Percentiles rank a stretch among this genome's conserved stretches.
Evolutionary conservation across 495 filamentous ascomycete genomes (phyloP).

Genomic region (Daldinia childiae): DNA sequence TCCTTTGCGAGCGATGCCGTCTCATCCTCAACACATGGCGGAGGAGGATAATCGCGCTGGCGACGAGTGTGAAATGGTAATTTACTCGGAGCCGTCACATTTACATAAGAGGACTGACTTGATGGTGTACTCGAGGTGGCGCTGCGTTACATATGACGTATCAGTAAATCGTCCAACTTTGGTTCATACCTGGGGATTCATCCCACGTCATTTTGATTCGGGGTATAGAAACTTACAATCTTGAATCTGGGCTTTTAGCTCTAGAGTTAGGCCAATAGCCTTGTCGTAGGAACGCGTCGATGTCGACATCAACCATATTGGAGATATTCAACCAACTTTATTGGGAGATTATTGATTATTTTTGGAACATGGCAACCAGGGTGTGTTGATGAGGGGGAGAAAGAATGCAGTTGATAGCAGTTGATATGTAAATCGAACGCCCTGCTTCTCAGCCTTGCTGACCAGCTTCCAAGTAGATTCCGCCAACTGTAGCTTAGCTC

Average conservation of each 20-base stretch:
- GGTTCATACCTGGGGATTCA: neutral
- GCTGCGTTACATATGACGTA: slow-evolving; percentile 28
- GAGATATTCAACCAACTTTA: slow-evolving; percentile 21
- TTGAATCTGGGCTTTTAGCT: slow-evolving; percentile 51
- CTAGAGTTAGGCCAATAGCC: slow-evolving; percentile 57
- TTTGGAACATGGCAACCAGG: slow-evolving; percentile 31
- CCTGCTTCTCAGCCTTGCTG: slow-evolving; percentile 23
- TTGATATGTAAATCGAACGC: slow-evolving; percentile 26
- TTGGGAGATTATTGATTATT: slow-evolving; percentile 18
- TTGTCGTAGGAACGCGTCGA: slow-evolving; percentile 50
- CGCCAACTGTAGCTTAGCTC: slow-evolving; percentile 30
- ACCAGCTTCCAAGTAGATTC: slow-evolving; percentile 6
- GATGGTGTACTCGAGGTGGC: slow-evolving; percentile 19
- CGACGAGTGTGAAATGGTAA: slow-evolving; percentile 19
- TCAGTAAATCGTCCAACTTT: slow-evolving; percentile 17
- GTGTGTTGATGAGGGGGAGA: neutral
- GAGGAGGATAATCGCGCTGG: slow-evolving; percentile 47
- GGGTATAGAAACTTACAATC: slow-evolving; percentile 46
- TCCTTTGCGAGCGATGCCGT: slow-evolving; percentile 56
- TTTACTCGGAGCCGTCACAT: slow-evolving; percentile 22
- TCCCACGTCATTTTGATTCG: neutral
- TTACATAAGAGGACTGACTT: slow-evolving; percentile 26
- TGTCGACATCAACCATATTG: slow-evolving; percentile 53
- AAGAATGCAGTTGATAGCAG: slow-evolving; percentile 6
- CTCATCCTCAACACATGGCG: slow-evolving; percentile 59